phyloP scores from a whole-genome alignment of 2,329 filamentous ascomycete genomes.

The Phaeophleospora eucalypticola region DNA sequence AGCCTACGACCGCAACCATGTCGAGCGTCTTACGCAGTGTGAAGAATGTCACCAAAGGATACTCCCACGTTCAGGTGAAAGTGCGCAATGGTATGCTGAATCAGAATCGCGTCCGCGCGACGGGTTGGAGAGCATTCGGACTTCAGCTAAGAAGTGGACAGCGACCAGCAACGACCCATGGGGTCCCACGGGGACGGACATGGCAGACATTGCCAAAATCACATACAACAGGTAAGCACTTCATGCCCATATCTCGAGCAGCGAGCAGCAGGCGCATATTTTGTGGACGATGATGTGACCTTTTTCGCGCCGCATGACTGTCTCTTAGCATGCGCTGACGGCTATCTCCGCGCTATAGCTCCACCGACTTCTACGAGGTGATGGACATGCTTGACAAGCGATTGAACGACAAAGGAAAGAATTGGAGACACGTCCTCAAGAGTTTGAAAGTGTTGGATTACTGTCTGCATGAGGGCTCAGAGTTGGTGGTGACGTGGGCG shows the following conservation, averaged over 20 bases:
- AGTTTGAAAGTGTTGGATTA: constrained; percentile 97
- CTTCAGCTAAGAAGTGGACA: constrained; percentile 39
- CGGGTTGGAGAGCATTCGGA: neutral
- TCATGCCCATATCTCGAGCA: constrained; percentile 34
- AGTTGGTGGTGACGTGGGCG: constrained; percentile 95
- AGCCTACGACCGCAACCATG: constrained; percentile 53
- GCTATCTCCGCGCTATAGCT: constrained; percentile 49
- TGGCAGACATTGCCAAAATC: constrained; percentile 97
- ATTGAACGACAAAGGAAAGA: constrained; percentile 98
- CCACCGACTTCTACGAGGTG: constrained; percentile 97
- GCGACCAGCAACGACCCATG: constrained; percentile 98
- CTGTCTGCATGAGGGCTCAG: constrained; percentile 93
- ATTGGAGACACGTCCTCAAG: constrained; percentile 97
- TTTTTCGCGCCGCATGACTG: too few relatives aligned
- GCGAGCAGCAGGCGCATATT: too few relatives aligned
- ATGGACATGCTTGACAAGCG: constrained; percentile 99
- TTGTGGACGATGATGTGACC: too few relatives aligned
- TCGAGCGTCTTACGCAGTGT: constrained; percentile 96
- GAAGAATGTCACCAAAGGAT: constrained; percentile 99
- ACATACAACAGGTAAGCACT: constrained; percentile 99
- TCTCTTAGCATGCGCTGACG: neutral
- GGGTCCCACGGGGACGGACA: constrained; percentile 95
- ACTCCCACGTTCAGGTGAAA: constrained; percentile 94
- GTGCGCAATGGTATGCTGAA: constrained; percentile 80
- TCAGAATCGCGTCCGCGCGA: neutral